Evolutionary conservation across 768 basidiomycete species (phyloP), one percentile per base, ranked within the genome.

Genomic region (Lactarius sanguifluus): DNA sequence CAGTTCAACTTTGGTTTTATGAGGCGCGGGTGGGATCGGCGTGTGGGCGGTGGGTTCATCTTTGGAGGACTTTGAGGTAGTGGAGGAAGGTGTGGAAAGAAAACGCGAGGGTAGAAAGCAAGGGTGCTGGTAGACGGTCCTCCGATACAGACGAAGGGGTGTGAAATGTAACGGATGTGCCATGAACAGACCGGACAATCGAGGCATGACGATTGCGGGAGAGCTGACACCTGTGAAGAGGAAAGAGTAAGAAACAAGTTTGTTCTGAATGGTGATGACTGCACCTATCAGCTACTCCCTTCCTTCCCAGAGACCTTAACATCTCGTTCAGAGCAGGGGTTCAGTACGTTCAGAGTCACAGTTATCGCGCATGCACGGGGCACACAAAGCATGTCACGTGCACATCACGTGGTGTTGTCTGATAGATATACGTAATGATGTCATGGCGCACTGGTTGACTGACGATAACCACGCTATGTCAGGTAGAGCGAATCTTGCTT

Each of bases 1-100:
- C 18, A 90, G 78, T 65, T 88, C 86, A 59, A 89, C 76, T 74
- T 85, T 83, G 55, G 73, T 75, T 64, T 79, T 81, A 7, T 74
- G 72, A 62, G 71, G 47, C 5, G 74, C 20, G 61, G 66, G 64
- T 64, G 66, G 69, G 47, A 77, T 61, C 76, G 34, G 34, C 34
- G 72, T 50, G 73, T 71, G 43, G 62, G 60, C 40, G 67, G 50
- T 57, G 71, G 69, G 65, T 70, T 78, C 64, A 62, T 52, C 72
- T 72, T 50, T 63, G 57, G 64, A 64, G 55, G 65, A 62, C 43
- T 25, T 70, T 8, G 58, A 65, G 56, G 55, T 70, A 56, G 30
- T 73, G 61, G 62, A 77, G 57, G 5, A 78, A 65, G 28, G 76
- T 64, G 76, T 76, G 2, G 77, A 77, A 76, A 76, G 30, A 73